Evolutionary conservation across 1,284 basidiomycete species (phyloP).

Genomic region (Schizophyllum amplum): DNA sequence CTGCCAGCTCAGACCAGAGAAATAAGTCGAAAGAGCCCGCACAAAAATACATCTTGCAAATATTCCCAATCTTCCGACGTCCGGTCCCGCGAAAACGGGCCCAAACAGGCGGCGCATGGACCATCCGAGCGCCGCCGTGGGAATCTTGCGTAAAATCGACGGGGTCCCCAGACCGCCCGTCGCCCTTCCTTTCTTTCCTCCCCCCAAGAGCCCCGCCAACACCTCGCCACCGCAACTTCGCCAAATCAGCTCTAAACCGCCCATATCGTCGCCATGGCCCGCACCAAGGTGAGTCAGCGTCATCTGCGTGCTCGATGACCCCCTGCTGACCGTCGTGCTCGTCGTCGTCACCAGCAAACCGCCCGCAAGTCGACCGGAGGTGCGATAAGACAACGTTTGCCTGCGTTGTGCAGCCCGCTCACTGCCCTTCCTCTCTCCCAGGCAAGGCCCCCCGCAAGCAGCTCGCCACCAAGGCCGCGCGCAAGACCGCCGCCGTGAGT

Average conservation of each 20-base stretch:
- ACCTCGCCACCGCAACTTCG: neutral
- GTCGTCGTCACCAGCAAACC: slow-evolving; percentile 48
- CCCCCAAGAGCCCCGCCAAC: neutral
- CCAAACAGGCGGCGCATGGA: neutral
- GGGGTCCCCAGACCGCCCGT: neutral
- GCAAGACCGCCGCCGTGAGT: slow-evolving; percentile 44
- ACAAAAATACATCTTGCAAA: neutral
- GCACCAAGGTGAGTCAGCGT: neutral
- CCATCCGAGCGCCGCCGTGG: neutral
- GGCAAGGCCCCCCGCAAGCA: slow-evolving; percentile 74
- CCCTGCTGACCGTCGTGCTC: neutral
- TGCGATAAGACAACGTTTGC: slow-evolving; percentile 17
- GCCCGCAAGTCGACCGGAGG: slow-evolving; percentile 88
- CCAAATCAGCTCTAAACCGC: neutral
- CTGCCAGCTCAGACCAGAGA: too few relatives aligned
- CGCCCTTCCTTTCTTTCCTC: neutral
- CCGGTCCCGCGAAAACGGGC: neutral
- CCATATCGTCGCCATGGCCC: neutral
- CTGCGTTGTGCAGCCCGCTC: slow-evolving; percentile 1
- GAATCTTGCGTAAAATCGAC: neutral
- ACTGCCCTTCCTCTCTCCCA: slow-evolving; percentile 9
- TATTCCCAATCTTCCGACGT: neutral
- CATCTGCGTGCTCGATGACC: neutral
- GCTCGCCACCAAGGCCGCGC: slow-evolving; percentile 76
- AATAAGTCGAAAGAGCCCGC: too few relatives aligned